Base-by-base conservation (phyloP, 2,329 filamentous ascomycete species). In the Colletotrichum tamarilloi region DNA sequence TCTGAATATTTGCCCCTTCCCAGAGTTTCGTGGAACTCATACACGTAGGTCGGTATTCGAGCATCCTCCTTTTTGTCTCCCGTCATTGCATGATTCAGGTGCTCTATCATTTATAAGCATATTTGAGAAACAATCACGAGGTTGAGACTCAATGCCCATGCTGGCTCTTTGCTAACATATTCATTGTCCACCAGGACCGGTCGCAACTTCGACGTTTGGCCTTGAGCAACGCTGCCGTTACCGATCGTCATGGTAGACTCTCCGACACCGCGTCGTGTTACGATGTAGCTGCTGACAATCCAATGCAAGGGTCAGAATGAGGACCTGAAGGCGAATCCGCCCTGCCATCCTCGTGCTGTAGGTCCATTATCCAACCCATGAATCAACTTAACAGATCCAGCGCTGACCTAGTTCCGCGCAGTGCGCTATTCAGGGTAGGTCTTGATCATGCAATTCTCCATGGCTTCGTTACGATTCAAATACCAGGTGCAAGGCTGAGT, bases 401-500 rank as follows among this genome's bases (percentile, higher is more conserved):
- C 59, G 32, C 65, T 75, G 52, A 79, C 60, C 6, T 14, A 49
- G n/a, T 42, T 32, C 14, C 22, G 6, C n/a, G 30, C 74, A 95
- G 93, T 98, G 95, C 84, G 95, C 94, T 9, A 98, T 98, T 74
- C 95, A 98, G 90, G 90, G 95, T 97, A 83, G 79, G 77, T 64
- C 6, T 19, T 9, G 5, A 59, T 32, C 26, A 19, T 19, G 7
- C 5, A n/a, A 19, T 9, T 49, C 19, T 19, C 19, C 19, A 8
- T 5, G 14, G 19, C 14, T 8, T n/a, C 22, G 9, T 59, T 22
- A 11, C 38, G 22, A 9, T 52, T 14, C 16, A 14, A 35, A 35
- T 30, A 24, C 14, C n/a, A 4, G 12, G 16, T 11, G 22, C 19
- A 8, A 12, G 5, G 26, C 35, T 53, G 56, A 46, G 19, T 24